These are phyloP conservation scores for Glutinoglossum americanum DNA, from an alignment of 495 filamentous ascomycete genomes.

Conservation along the genomic window DNA sequence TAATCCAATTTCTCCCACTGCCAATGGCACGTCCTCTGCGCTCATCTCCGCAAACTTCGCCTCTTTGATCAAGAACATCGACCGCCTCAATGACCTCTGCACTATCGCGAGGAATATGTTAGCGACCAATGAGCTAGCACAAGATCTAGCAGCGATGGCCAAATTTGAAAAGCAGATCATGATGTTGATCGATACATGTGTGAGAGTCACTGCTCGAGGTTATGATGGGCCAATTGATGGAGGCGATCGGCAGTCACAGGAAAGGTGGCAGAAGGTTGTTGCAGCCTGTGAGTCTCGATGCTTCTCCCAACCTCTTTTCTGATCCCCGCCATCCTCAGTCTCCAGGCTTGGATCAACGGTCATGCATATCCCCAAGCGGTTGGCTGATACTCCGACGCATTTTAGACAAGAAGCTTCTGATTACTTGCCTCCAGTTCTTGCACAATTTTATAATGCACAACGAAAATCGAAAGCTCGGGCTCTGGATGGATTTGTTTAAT, in stretches of 20 bases:
- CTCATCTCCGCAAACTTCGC: constrained; percentile 64
- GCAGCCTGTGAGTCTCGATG: constrained; percentile 16
- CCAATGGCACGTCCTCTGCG: constrained; percentile 28
- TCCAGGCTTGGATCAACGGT: constrained; percentile 29
- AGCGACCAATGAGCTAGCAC: constrained; percentile 57
- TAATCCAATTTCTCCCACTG: not conserved
- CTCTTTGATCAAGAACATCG: constrained; percentile 56
- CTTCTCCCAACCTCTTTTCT: not conserved
- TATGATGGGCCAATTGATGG: constrained; percentile 53
- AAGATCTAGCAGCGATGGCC: constrained; percentile 64
- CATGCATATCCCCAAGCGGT: not conserved
- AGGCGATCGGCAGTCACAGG: constrained; percentile 23
- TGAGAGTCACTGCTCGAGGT: constrained; percentile 71
- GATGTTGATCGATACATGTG: constrained; percentile 60
- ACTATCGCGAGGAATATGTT: constrained; percentile 70
- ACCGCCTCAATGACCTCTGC: constrained; percentile 65
- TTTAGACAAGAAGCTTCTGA: constrained; percentile 66
- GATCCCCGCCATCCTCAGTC: too few species aligned
- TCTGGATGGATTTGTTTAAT: constrained; percentile 76
- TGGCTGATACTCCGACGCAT: constrained; percentile 3
- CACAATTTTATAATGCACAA: constrained; percentile 88
- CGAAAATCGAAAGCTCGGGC: constrained; percentile 71
- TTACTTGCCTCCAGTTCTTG: constrained; percentile 72
- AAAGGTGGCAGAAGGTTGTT: constrained; percentile 46
- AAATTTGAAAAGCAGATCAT: constrained; percentile 67